A percentile compares a stretch with the other conserved stretches of the same genome.
Evolutionary conservation across 345 rosid genomes (phyloP).

Genomic region (Raphanus raphanistrum): DNA sequence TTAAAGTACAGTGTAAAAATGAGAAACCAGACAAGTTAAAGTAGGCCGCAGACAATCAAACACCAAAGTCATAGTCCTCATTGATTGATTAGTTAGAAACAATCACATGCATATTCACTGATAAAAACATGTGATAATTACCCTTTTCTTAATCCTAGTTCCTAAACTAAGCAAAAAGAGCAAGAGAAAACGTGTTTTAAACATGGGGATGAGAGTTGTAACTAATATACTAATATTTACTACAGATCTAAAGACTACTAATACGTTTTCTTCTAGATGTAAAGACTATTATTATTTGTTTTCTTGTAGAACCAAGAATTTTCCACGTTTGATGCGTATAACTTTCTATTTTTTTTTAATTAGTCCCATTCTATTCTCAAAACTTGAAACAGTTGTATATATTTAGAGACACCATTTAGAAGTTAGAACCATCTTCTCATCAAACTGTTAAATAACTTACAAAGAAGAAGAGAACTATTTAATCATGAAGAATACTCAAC

Average conservation of each 20-base stretch:
- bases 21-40: background rate
- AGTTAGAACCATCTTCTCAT: background rate
- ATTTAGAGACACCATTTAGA: background rate
- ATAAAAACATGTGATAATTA: background rate
- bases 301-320: conserved; percentile 24
- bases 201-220: conserved; percentile 15
- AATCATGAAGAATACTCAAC: background rate
- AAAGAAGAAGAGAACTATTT: background rate
- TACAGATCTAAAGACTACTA: conserved; percentile 6
- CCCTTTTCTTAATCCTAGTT: no score
- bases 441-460: background rate
- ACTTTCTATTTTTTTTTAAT: background rate
- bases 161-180: background rate
- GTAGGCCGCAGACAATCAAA: no score
- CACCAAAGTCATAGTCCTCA: background rate
- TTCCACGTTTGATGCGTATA: conserved; percentile 31
- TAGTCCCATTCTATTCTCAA: background rate
- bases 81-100: background rate
- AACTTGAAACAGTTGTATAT: background rate
- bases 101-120: background rate
- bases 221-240: background rate
- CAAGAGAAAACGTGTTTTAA: conserved; percentile 23
- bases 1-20: background rate
- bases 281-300: conserved; percentile 4
- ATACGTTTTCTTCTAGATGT: conserved; percentile 20